Evolutionary conservation across 345 rosid genomes (phyloP), one percentile per base, ranked within the genome.

Genomic region (Turritis glabra): DNA sequence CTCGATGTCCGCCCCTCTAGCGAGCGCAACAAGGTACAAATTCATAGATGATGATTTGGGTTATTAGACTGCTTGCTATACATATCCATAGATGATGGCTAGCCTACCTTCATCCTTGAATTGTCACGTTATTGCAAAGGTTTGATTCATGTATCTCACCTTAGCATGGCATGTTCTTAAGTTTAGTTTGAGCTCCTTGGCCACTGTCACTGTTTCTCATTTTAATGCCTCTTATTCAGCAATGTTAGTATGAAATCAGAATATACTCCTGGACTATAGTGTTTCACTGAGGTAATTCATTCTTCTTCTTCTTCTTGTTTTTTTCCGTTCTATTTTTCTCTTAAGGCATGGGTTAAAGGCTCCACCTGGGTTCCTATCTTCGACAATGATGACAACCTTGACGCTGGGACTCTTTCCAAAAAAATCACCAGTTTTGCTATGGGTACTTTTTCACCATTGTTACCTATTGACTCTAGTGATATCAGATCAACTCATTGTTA

Each of bases 281-380:
- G 37, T 64, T 55, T 56, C 40, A 74, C 26, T 41, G 44, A 30
- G 5, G 48, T 23, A 5, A 2, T 21, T 13, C 25, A 2, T 22
- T 69, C 47, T 23, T 62, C 11, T 5, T 43, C 3, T 27, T 69
- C 47, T 23, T 62, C 11, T 5, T 43, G 2, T 27, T 54, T 10
- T 55, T 13, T 10, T 44, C 3, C 4, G 17, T 58, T 72, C 64
- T 29, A 0, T 19, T 5, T 48, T 61, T 19, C 72, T 78, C 43
- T 72, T 54, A 77, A 91, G 98, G 98, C 89, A 67, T 88, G 96
- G 92, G 87, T 91, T 65, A 93, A 87, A 80, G 94, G 93, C 69
- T 93, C 98, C 21, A 67, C 79, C 26, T 89, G 97, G 98, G 82
- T 91, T 73, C 97, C 98, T 14, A 84, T 91, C 50, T 89, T 93